Evolutionary conservation across 345 rosid genomes (phyloP).

Genomic region (Rhizophora mangle): DNA sequence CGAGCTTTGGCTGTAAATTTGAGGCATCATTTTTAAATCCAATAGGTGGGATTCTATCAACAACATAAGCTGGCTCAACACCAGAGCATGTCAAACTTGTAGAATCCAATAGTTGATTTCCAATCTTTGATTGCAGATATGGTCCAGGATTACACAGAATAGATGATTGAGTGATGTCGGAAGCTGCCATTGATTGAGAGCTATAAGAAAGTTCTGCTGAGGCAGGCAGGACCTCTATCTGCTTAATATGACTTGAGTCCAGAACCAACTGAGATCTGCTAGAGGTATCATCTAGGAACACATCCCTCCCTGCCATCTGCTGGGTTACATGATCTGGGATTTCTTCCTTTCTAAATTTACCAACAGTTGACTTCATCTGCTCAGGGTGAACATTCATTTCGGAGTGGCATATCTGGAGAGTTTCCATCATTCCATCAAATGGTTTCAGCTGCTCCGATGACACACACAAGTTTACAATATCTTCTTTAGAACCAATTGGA

Average conservation of each 20-base stretch:
- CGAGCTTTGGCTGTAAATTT: constrained; percentile 29
- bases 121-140: constrained; percentile 38
- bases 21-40: constrained; percentile 35
- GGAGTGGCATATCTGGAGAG: constrained; percentile 26
- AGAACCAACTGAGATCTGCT: constrained; percentile 28
- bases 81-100: constrained; percentile 25
- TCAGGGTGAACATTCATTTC: constrained; percentile 30
- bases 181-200: constrained; percentile 32
- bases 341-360: constrained; percentile 35
- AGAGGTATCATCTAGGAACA: constrained; percentile 30
- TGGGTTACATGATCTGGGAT: constrained; percentile 32
- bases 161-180: constrained; percentile 29
- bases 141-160: constrained; percentile 33
- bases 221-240: constrained; percentile 24
- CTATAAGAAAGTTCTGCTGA: constrained; percentile 27
- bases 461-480: constrained; percentile 23
- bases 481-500: constrained; percentile 24
- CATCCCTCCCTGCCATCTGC: constrained; percentile 32
- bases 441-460: constrained; percentile 30
- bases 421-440: constrained; percentile 43
- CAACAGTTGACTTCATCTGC: constrained; percentile 30
- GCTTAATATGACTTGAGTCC: constrained; percentile 29
- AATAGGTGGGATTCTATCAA: constrained; percentile 32
- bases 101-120: constrained; percentile 35
- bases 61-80: constrained; percentile 24